Evolutionary conservation across 2,329 filamentous ascomycete genomes (phyloP), one percentile per base, ranked within the genome.

Genomic region (Paecilomyces formosus): DNA sequence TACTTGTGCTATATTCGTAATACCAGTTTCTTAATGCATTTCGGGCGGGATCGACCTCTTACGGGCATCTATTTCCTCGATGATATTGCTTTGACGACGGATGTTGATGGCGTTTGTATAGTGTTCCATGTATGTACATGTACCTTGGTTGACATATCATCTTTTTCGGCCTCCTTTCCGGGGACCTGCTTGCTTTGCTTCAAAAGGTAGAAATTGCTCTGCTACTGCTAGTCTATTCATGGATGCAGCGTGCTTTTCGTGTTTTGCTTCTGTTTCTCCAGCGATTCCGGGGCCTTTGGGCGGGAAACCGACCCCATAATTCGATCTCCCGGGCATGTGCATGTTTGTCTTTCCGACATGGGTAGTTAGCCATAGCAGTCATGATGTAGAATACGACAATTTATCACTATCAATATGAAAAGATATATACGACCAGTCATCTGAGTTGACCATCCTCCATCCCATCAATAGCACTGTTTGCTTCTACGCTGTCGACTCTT

Each of bases 401-500:
- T 8, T 18, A 45, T 45, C 39, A 45, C 2, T 18, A 45, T 21
- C 7, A 45, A 45, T 45, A 45, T 45, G 39, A 45, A 12, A 6
- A 31, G 30, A 31, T 31, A 12, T 31, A 11, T 31, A 31, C 30
- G 30, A 31, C 30, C 30, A 31, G 30, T 18, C 39, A 45, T 45
- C 39, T 45, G 8, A 7, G 1, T 18, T n/a, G n/a, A 45, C n/a
- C 5, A 45, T 39, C 3, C 39, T 45, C n/a, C 15, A 18, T 45
- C 9, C 18, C 15, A 4, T 4, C 15, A 7, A 15, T n/a, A 53
- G 22, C 39, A 56, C 58, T 52, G 24, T 49, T 24, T 18, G 51
- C 56, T 21, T 35, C 33, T 26, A 8, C 24, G 9, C 7, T 22
- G n/a, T 64, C 56, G 61, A 57, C 61, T 63, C 39, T 60, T 55